Percentiles rank a stretch among this genome's conserved stretches.
Conservation (phyloP, 202 grass and related monocot genomes). For the Digitaria exilis region DNA sequence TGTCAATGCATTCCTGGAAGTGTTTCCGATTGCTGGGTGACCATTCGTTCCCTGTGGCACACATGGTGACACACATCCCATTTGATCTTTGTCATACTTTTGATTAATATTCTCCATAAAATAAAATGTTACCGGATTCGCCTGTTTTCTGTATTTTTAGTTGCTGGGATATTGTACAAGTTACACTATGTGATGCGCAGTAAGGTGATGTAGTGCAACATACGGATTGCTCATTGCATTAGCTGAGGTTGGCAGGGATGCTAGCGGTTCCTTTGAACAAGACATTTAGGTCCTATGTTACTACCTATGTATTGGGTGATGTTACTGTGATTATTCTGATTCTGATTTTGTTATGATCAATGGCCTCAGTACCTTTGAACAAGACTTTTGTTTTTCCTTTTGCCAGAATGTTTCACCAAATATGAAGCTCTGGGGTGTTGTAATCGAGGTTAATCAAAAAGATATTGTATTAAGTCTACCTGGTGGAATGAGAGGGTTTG, state of each 20-base stretch:
- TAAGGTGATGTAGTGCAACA: background rate
- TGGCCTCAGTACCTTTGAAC: background rate
- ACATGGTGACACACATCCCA: background rate
- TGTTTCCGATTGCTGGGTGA: background rate
- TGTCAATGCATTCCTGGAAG: background rate
- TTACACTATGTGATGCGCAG: background rate
- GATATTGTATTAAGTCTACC: constrained; percentile 88
- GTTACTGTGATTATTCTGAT: background rate
- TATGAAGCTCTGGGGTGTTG: constrained; percentile 91
- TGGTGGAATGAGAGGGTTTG: constrained; percentile 90
- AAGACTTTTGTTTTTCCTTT: constrained; percentile 16
- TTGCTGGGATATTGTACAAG: background rate
- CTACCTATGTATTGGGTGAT: constrained; percentile 1
- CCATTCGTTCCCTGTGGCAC: background rate
- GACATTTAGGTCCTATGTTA: background rate
- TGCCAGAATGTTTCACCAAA: constrained; percentile 84
- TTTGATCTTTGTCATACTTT: background rate
- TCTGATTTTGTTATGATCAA: background rate
- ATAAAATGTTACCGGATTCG: background rate
- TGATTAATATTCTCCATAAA: background rate
- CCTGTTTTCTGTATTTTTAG: background rate
- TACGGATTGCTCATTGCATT: background rate
- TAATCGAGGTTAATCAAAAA: constrained; percentile 90
- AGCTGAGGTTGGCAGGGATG: background rate
- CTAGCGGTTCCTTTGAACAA: background rate